Base-by-base conservation (phyloP, 345 rosid species). In the Salix brachista region DNA sequence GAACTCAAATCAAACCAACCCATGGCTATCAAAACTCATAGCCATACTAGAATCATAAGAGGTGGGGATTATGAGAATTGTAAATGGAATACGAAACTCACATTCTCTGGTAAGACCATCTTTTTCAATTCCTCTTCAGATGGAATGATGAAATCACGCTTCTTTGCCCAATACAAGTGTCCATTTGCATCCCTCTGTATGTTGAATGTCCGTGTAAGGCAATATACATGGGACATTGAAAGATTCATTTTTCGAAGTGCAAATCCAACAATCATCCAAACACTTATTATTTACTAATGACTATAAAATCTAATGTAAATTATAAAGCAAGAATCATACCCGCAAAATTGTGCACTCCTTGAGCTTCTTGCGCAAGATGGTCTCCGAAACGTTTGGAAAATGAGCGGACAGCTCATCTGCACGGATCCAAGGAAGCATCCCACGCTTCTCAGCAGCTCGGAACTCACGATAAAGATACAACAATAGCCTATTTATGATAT, bases 61-160 rank as follows among this genome's bases (percentile, higher is more conserved):
- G 10, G 37, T 13, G 41, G 14, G 36, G 17, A 65, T 5, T 21
- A 75, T 50, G 60, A 58, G 74, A 69, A 72, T 48, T 60, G 72
- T 52, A 74, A 65, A 74, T 70, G 48, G 66, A 32, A 75, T 75
- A 77, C 1, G 37, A 70, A 80, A 85, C 97, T 90, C 79, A 93
- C 99, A 79, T 96, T 92, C 89, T 96, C 98, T 39, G 96, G 97
- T 67, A 86, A 84, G 80, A 89, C 97, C 78, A 91, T 62, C 82
- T 90, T 93, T 80, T 92, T 90, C 83, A 91, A 81, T 54, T 88
- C 94, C 81, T 91, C 92, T 84, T 96, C 98, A 61, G 97, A 74
- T 70, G 99, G 97, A 83, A 89, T 83, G 75, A 78, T 81, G 70
- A 87, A 90, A 58, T 89, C 92, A 37, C 77, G 81, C 81, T 84